Percentiles rank a stretch among this genome's conserved stretches.
These are phyloP conservation scores for Fusarium sp. DNA, from an alignment of 2,329 filamentous ascomycete species.

Conservation along the genomic window DNA sequence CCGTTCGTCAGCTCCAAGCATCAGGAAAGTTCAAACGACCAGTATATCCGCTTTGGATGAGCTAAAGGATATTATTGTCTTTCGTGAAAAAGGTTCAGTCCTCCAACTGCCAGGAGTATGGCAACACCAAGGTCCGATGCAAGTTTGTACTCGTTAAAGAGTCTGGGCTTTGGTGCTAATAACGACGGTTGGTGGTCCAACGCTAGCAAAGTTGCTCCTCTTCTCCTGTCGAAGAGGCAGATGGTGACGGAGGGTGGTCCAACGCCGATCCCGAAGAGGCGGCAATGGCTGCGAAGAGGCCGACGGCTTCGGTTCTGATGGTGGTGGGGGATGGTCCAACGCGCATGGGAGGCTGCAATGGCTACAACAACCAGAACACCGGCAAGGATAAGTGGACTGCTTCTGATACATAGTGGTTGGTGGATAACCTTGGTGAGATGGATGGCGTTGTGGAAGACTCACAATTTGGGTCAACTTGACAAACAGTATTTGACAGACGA, in stretches of 20 bases:
- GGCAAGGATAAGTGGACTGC: slow-evolving; percentile 17
- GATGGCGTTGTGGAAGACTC: neutral
- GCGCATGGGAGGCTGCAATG: slow-evolving; percentile 11
- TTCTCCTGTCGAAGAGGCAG: slow-evolving; percentile 46
- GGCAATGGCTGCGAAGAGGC: no score
- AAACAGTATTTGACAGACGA: slow-evolving; percentile 3
- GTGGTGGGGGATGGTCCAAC: slow-evolving; percentile 5
- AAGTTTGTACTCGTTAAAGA: no score
- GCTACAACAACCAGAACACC: slow-evolving; percentile 11
- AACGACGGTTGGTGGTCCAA: no score
- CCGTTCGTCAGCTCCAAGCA: no score
- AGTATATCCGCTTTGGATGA: no score
- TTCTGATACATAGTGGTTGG: slow-evolving; percentile 32
- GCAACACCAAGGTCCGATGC: slow-evolving; percentile 58
- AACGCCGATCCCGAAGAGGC: no score
- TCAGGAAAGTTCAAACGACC: no score
- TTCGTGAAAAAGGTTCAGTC: slow-evolving; percentile 58
- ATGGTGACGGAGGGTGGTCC: no score
- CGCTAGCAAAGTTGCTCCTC: no score
- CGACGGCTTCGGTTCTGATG: slow-evolving; percentile 27
- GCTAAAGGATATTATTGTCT: no score
- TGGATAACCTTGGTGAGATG: slow-evolving; percentile 14
- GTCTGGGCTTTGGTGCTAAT: no score
- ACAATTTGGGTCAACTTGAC: neutral
- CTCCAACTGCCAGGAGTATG: slow-evolving; percentile 55